Evolutionary conservation across 257 asterid species (phyloP).

Genomic region (Nicotiana sylvestris): DNA sequence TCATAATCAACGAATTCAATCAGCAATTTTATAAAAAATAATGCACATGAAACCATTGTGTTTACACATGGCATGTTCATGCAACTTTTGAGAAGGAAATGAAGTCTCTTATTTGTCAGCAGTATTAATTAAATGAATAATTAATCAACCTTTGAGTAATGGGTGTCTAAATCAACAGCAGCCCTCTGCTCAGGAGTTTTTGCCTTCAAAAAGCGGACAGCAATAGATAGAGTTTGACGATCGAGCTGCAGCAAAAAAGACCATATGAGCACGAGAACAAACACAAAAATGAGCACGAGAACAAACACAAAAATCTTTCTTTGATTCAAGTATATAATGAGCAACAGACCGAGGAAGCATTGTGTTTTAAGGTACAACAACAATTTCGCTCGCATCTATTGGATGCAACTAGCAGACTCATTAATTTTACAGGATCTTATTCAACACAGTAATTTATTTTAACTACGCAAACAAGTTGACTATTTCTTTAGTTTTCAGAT

Average conservation of each 20-base stretch:
- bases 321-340: background rate
- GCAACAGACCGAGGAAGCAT: background rate
- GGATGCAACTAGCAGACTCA: background rate
- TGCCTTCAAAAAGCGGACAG: conserved; percentile 82
- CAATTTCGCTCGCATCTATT: background rate
- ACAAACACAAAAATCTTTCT: background rate
- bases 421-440: background rate
- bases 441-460: background rate
- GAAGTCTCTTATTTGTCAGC: background rate
- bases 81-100: background rate
- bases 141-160: conserved; percentile 66
- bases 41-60: background rate
- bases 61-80: background rate
- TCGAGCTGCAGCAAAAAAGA: conserved; percentile 51
- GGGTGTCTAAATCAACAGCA: conserved; percentile 97
- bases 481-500: background rate
- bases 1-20: background rate
- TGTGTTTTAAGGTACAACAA: background rate
- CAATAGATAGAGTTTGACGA: conserved; percentile 69
- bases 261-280: background rate
- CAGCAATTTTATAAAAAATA: background rate
- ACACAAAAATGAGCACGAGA: background rate
- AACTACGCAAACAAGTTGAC: background rate
- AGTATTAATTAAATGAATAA: background rate
- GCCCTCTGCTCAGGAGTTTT: conserved; percentile 98